phyloP scores from a whole-genome alignment of 1,139 yeast genomes.

The Nakaseomyces glabratus region DNA sequence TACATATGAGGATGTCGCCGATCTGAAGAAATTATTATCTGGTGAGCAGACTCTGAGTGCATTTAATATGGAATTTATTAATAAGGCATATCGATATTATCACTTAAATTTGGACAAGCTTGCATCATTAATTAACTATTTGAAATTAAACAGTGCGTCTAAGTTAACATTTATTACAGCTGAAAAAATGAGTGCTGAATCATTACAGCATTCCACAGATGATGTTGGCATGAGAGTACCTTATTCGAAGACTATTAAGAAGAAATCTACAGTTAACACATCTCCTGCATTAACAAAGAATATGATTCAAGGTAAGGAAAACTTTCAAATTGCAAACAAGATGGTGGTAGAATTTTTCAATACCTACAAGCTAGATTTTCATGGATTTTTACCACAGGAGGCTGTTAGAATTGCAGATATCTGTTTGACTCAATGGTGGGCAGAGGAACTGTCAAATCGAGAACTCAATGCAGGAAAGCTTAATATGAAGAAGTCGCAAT shows the following conservation, averaged over 20 bases:
- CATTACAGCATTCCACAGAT: background rate
- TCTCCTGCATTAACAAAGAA: too few species aligned
- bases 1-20: background rate
- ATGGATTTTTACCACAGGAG: constrained; percentile 38
- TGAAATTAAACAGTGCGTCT: background rate
- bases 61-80: constrained; percentile 31
- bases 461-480: constrained; percentile 35
- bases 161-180: constrained; percentile 3
- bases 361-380: constrained; percentile 41
- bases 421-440: constrained; percentile 48
- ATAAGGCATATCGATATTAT: constrained; percentile 35
- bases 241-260: too few species aligned
- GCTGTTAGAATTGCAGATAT: constrained; percentile 35
- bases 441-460: constrained; percentile 37
- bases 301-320: constrained; percentile 10
- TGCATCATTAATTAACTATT: constrained; percentile 21
- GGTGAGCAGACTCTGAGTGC: constrained; percentile 11
- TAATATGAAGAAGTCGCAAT: constrained; percentile 23
- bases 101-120: constrained; percentile 36
- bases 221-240: too few species aligned
- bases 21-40: background rate
- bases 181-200: background rate
- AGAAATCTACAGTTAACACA: too few species aligned
- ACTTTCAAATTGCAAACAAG: constrained; percentile 10
- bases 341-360: constrained; percentile 16